A percentile compares a stretch with the other conserved stretches of the same genome.
These are phyloP conservation scores for Sugiyamaella americana DNA, from an alignment of 805 yeast species.

Conservation along the genomic window DNA sequence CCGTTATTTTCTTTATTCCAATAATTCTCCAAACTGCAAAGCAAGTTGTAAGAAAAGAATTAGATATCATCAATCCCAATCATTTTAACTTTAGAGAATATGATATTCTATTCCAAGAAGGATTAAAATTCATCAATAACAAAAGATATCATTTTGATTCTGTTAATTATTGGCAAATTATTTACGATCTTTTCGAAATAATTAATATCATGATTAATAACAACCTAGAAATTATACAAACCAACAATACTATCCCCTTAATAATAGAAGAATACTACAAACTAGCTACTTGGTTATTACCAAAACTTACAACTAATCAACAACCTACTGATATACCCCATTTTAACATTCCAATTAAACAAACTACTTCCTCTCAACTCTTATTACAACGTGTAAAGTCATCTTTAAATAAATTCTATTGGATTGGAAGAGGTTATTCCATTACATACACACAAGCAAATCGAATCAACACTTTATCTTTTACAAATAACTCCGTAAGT, in stretches of 20 bases:
- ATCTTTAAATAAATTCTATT: not conserved
- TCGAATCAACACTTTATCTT: not conserved
- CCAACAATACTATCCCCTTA: not conserved
- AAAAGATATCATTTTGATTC: not conserved
- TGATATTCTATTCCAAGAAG: not conserved
- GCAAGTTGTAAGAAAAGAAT: not conserved
- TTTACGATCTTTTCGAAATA: not conserved
- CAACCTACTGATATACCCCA: not conserved
- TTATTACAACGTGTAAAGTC: not conserved
- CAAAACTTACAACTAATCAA: not conserved
- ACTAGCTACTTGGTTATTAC: too few species aligned
- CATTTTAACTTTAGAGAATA: too few species aligned
- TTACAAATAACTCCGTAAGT: not conserved
- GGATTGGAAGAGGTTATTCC: not conserved
- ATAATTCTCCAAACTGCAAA: not conserved
- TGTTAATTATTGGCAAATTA: not conserved
- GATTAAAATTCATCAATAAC: not conserved
- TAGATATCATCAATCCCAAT: not conserved
- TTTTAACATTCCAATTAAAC: too few species aligned
- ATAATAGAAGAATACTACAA: not conserved
- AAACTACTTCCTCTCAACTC: not conserved
- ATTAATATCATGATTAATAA: not conserved
- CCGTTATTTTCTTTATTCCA: not conserved
- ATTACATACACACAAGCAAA: not conserved
- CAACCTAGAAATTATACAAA: not conserved